Conservation (phyloP, 2,329 filamentous ascomycete genomes). For the Exserohilum turcica region DNA sequence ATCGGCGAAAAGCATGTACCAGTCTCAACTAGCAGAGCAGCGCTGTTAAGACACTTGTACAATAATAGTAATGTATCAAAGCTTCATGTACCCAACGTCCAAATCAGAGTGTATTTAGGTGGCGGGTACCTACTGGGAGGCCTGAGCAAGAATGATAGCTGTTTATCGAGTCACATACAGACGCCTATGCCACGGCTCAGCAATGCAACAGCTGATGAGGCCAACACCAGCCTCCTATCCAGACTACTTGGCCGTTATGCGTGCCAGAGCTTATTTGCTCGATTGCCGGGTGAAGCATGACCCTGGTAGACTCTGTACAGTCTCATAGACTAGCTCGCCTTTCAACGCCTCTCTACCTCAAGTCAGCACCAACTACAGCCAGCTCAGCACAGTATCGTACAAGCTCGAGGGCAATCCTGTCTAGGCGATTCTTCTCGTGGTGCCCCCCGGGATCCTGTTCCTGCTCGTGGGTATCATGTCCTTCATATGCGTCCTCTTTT, state of each 20-base stretch:
- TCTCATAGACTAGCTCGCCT: background rate
- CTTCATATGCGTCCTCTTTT: background rate
- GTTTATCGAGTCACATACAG: background rate
- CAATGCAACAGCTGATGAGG: background rate
- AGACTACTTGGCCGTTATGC: too few species aligned
- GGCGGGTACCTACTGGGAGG: constrained; percentile 13
- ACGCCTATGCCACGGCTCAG: background rate
- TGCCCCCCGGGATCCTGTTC: constrained; percentile 4
- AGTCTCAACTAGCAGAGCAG: background rate
- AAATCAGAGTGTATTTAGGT: too few species aligned
- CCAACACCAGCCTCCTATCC: background rate
- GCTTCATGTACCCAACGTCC: background rate
- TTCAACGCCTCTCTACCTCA: constrained; percentile 2
- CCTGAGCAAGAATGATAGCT: constrained; percentile 17
- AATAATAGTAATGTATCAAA: background rate
- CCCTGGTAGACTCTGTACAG: background rate
- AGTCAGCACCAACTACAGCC: constrained; percentile 5
- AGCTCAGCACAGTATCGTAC: constrained; percentile 8
- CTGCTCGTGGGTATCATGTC: constrained; percentile 24
- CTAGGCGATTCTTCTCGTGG: background rate
- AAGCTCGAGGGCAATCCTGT: background rate
- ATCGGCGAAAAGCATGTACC: background rate
- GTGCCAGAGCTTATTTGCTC: background rate
- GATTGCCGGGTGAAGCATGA: background rate
- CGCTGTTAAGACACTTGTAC: background rate